Percentiles rank a stretch among this genome's conserved stretches.
Evolutionary conservation across 2,329 filamentous ascomycete genomes (phyloP).

Genomic region (Monosporascus sp.): DNA sequence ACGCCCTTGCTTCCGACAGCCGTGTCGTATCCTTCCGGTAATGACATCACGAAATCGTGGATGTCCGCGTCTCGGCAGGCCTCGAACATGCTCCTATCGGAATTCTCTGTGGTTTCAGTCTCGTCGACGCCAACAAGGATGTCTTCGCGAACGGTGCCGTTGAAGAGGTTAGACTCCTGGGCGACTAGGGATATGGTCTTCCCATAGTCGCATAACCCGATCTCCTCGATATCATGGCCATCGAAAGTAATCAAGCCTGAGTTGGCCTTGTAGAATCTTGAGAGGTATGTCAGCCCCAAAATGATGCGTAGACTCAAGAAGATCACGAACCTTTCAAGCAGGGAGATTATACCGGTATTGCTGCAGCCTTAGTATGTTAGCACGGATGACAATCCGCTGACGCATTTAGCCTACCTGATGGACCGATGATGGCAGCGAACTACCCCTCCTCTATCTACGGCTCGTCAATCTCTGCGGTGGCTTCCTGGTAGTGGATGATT

Average conservation of each 20-base stretch:
- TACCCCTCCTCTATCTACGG: conserved; percentile 55
- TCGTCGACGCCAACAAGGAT: conserved; percentile 59
- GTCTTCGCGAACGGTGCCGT: conserved; percentile 58
- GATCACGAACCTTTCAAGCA: conserved; percentile 46
- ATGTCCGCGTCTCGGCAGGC: conserved; percentile 59
- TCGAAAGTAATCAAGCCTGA: conserved; percentile 62
- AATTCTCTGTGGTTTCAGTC: conserved; percentile 32
- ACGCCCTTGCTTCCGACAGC: conserved; percentile 63
- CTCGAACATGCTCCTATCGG: conserved; percentile 45
- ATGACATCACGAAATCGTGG: conserved; percentile 62
- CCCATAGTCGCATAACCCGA: conserved; percentile 59
- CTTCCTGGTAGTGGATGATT: background rate
- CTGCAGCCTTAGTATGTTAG: conserved; percentile 42
- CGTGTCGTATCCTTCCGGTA: conserved; percentile 65
- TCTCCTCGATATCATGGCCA: conserved; percentile 49
- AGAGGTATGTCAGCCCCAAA: conserved; percentile 1
- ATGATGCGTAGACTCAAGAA: background rate
- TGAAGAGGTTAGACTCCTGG: conserved; percentile 69
- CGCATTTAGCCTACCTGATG: conserved; percentile 42
- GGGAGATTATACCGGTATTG: conserved; percentile 65
- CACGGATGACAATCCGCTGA: background rate
- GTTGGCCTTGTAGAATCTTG: conserved; percentile 60
- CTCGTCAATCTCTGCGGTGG: conserved; percentile 4
- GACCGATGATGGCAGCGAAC: conserved; percentile 65
- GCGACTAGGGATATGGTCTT: conserved; percentile 63